These are phyloP conservation scores for Wickerhamiella brachini DNA, from an alignment of 805 yeast genomes.

Conservation along the genomic window DNA sequence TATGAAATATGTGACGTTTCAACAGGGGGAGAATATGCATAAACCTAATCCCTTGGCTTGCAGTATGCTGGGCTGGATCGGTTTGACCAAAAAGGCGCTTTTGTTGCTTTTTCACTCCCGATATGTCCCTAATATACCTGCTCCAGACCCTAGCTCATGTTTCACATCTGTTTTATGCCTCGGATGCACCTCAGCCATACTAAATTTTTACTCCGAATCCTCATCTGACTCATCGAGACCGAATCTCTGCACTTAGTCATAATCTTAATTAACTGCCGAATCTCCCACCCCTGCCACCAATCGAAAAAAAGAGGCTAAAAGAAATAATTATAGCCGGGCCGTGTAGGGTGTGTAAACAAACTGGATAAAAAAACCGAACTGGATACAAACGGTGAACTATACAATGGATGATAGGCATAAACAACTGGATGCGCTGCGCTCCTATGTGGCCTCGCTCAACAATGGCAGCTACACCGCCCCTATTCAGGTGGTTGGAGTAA, in stretches of 20 bases:
- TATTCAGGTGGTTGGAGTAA: slow-evolving; percentile 12
- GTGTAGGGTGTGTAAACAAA: background rate
- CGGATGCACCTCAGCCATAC: background rate
- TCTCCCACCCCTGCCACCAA: background rate
- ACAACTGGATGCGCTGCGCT: background rate
- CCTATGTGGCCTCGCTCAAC: background rate
- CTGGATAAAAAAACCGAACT: too few species aligned
- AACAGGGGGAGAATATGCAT: background rate
- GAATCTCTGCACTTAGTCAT: background rate
- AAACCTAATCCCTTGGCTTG: background rate
- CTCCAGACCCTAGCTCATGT: background rate
- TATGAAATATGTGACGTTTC: background rate
- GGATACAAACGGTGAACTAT: too few species aligned
- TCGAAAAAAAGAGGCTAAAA: background rate
- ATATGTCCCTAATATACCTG: background rate
- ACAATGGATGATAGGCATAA: background rate
- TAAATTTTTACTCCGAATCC: background rate
- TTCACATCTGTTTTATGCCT: background rate
- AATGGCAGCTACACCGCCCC: background rate
- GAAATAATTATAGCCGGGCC: background rate
- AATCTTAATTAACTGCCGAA: background rate
- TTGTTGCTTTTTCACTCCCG: background rate
- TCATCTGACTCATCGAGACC: background rate
- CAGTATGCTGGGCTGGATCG: background rate
- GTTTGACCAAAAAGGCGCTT: background rate